Evolutionary conservation across 306 rosid genomes (phyloP), one percentile per base, ranked within the genome.

Genomic region (Mucuna pruriens): DNA sequence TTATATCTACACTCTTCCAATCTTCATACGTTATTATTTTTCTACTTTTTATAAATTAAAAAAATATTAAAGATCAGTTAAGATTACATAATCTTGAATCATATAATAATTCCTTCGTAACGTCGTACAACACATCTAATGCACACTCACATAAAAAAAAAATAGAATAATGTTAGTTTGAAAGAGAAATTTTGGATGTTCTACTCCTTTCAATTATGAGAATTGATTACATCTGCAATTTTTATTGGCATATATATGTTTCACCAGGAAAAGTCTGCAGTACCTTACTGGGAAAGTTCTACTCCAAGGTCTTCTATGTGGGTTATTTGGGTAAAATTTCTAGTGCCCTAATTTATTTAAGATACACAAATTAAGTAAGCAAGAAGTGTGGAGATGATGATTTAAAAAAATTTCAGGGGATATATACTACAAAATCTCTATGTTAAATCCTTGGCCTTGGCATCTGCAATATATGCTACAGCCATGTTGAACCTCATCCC

Each of bases 401-500:
- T 60, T 60, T 80, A 31, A 2, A 17, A 26, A n/a, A 12, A 7
- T 58, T 84, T 80, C 91, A 90, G 97, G 78, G 97, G 91, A 73
- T 46, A 90, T 36, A 71, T 90, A 49, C 54, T 78, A 9, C 94
- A 89, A 51, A 85, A 84, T 58, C 38, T 92, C 22, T 85, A 89
- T 48, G 42, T 83, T 1, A 60, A 85, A 52, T 75, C 92, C 66
- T 60, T 92, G 70, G 74, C 85, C 20, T 58, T 89, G 64, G 80
- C 89, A 11, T 79, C 95, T 0, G 84, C 92, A 76, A 86, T 90
- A 48, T 91, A 78, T 83, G 88, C 82, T 61, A 69, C 90, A 2
- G 88, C 94, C 71, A 85, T 91, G 72, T 11, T 46, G 38, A 91
- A 91, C 38, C 91, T 92, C 74, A 2, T 52, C 80, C 92, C 97